Base-by-base conservation (phyloP, 768 basidiomycete genomes). In the Rhodotorula babjevae region DNA sequence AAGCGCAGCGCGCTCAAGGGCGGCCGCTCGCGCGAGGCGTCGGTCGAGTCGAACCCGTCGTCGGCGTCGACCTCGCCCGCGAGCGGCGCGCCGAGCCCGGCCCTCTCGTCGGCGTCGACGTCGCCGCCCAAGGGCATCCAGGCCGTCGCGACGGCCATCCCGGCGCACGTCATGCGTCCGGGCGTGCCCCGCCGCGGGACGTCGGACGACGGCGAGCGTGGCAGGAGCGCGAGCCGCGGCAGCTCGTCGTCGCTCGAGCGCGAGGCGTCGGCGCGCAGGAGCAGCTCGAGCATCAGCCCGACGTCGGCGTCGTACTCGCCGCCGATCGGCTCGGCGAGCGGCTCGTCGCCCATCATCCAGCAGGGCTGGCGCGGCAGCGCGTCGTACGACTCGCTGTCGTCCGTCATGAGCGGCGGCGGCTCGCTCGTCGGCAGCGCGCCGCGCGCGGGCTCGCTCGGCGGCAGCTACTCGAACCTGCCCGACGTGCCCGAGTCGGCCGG, bases 91-190 rank as follows among this genome's bases (percentile, higher is more conserved):
- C 40, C 58, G 2, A 47, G 44, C 2, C 60, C 60, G 2, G 25
- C 60, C 7, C 60, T 61, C 44, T 55, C 19, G 50, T 52, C 50
- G 8, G 23, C 50, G 23, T 52, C 53, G 52, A 27, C 52, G 3
- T 42, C 58, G 58, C 29, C 58, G 2, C 52, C 67, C 2, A 46
- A 25, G 12, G 67, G 67, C 46, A 57, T 71, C 50, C 58, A 61
- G 27, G 63, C 72, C 27, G 53, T 75, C 49, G 70, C 70, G 33
- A 69, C 74, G 9, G 74, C 68, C 2, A 69, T 75, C 46, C 71
- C 70, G 47, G 52, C 65, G n/a, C 69, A 69, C 59, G 73, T 74
- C 25, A 65, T 65, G 18, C 73, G 62, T 16, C 47, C n/a, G 14
- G 42, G 8, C 16, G 25, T 36, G 3, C 61, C 55, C 6, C 65